phyloP scores from a whole-genome alignment of 192 early-diverging fungal genomes.

The Glomus cerebriforme region DNA sequence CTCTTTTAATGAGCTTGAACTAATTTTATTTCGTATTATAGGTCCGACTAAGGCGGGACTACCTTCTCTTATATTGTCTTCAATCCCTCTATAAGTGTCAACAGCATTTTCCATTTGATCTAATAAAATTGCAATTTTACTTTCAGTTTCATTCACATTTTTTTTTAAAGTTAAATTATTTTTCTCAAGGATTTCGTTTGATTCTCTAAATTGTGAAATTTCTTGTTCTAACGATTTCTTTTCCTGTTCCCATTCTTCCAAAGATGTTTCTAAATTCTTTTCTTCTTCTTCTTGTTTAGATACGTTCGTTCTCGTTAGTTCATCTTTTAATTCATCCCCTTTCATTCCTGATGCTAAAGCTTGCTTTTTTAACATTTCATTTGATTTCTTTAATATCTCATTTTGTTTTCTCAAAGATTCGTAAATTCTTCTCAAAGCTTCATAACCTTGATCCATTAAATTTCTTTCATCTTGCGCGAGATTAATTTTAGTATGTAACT shows the following conservation, averaged over 20 bases:
- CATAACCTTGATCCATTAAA: slow-evolving; percentile 24
- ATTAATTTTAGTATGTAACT: slow-evolving; percentile 11
- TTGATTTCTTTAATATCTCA: slow-evolving; percentile 9
- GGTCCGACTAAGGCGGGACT: not conserved
- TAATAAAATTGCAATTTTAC: slow-evolving; percentile 21
- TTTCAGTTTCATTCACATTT: slow-evolving; percentile 10
- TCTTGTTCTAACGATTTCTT: not conserved
- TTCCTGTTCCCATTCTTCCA: slow-evolving; percentile 20
- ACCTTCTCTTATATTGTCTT: slow-evolving; percentile 15
- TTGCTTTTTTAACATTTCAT: slow-evolving; percentile 1
- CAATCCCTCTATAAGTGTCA: slow-evolving; percentile 25
- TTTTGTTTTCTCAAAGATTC: slow-evolving; percentile 13
- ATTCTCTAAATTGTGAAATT: slow-evolving; percentile 5
- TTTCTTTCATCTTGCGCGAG: slow-evolving; percentile 9
- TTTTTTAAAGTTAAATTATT: slow-evolving; percentile 13
- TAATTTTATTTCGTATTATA: not conserved
- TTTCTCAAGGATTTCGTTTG: not conserved
- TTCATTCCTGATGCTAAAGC: not conserved
- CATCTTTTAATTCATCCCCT: too few species aligned
- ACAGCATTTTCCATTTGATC: slow-evolving; percentile 33
- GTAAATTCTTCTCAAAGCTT: slow-evolving; percentile 16
- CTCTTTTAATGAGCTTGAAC: not conserved
- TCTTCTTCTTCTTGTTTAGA: not conserved
- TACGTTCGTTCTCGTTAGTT: not conserved
- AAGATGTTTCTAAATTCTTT: not conserved